Percentiles rank a stretch among this genome's conserved stretches.
Conservation (phyloP, 139 green algal species). For the Chlorella sp. region DNA sequence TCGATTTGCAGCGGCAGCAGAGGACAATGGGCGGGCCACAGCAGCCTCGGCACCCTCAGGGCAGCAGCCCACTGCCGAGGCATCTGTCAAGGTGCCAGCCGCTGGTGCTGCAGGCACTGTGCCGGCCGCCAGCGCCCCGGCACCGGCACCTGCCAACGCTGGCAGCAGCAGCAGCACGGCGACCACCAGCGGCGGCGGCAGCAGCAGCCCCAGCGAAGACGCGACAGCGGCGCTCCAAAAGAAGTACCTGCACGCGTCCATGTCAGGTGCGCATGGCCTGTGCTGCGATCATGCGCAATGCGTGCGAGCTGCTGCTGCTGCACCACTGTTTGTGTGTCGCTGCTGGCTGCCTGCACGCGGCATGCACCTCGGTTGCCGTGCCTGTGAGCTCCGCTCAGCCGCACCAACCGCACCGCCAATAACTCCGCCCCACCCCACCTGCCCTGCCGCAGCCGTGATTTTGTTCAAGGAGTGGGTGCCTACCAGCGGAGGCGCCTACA, state of each 20-base stretch:
- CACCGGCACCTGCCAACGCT: neutral
- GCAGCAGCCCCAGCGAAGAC: neutral
- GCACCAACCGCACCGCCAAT: too few relatives aligned
- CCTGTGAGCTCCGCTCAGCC: neutral
- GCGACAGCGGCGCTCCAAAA: neutral
- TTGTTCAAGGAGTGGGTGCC: slow-evolving; percentile 50
- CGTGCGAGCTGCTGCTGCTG: neutral
- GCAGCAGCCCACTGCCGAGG: too few relatives aligned
- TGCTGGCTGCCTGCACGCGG: too few relatives aligned
- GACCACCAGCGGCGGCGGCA: neutral
- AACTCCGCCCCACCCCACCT: too few relatives aligned
- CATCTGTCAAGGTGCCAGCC: too few relatives aligned
- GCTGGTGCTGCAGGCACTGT: too few relatives aligned
- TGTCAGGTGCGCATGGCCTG: neutral
- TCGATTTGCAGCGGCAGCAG: too few relatives aligned
- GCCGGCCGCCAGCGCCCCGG: neutral
- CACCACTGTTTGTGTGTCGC: neutral
- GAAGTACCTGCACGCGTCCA: slow-evolving; percentile 46
- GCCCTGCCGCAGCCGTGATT: slow-evolving; percentile 33
- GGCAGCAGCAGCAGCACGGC: neutral
- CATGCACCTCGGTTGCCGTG: too few relatives aligned
- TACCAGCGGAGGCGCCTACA: slow-evolving; percentile 26
- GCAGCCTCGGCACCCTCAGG: too few relatives aligned
- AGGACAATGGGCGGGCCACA: too few relatives aligned
- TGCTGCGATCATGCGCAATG: neutral